phyloP scores from a whole-genome alignment of 2,329 filamentous ascomycete species.

The Coniochaeta ligniaria region DNA sequence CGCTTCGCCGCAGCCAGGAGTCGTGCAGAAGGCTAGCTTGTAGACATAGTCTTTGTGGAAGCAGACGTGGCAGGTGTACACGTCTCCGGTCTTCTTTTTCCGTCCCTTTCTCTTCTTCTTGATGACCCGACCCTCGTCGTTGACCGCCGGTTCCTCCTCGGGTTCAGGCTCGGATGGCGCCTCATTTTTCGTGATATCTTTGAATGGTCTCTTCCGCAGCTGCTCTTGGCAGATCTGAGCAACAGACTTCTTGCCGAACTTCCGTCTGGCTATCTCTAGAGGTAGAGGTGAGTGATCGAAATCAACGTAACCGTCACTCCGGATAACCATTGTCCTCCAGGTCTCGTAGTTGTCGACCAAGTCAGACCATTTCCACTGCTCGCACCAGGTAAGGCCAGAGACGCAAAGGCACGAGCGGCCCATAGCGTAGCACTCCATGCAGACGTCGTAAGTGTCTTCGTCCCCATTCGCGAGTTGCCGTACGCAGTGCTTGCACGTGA shows the following conservation, averaged over 20 bases:
- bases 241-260: constrained; percentile 66
- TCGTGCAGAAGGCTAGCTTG: constrained; percentile 76
- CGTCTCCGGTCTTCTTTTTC: constrained; percentile 46
- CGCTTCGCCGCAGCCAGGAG: constrained; percentile 57
- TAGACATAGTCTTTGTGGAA: constrained; percentile 72
- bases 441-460: constrained; percentile 88
- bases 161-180: constrained; percentile 31
- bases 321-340: constrained; percentile 75
- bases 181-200: constrained; percentile 64
- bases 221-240: constrained; percentile 95
- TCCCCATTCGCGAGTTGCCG: constrained; percentile 56
- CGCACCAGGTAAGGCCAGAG: constrained; percentile 80
- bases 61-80: constrained; percentile 73
- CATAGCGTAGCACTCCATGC: constrained; percentile 98
- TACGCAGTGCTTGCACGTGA: constrained; percentile 84
- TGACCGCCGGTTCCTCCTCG: constrained; percentile 49
- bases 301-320: constrained; percentile 61
- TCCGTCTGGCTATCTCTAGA: constrained; percentile 61
- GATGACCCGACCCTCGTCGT: constrained; percentile 54
- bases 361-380: constrained; percentile 84
- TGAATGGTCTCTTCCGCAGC: constrained; percentile 70
- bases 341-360: constrained; percentile 70
- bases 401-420: constrained; percentile 87
- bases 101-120: constrained; percentile 58
- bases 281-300: constrained; percentile 60